A percentile compares a stretch with the other conserved stretches of the same genome.
These are phyloP conservation scores for Hyparrhenia diplandra DNA, from an alignment of 176 grass and related monocot species.

Conservation along the genomic window DNA sequence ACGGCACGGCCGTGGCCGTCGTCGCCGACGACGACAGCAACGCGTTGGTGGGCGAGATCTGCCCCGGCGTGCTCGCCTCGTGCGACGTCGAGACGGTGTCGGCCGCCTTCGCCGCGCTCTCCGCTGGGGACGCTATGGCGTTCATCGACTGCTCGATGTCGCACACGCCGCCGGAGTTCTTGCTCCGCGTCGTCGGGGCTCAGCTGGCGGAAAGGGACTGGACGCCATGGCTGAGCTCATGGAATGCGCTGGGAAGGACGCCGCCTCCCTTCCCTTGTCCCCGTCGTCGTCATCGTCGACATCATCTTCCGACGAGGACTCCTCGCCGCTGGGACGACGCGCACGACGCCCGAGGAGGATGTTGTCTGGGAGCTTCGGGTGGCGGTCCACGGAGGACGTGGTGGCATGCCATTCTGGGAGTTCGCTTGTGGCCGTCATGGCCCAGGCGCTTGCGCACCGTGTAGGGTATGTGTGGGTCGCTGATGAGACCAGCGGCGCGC, in stretches of 20 bases:
- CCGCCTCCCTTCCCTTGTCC: not conserved
- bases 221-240: constrained; percentile 44
- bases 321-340: not conserved
- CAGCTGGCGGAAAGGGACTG: constrained; percentile 35
- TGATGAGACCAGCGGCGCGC: constrained; percentile 44
- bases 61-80: constrained; percentile 37
- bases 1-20: constrained; percentile 60
- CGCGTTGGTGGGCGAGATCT: constrained; percentile 62
- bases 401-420: constrained; percentile 65
- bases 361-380: constrained; percentile 37
- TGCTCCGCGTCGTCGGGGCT: constrained; percentile 31
- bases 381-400: constrained; percentile 47
- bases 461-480: constrained; percentile 82
- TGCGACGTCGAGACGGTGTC: constrained; percentile 31
- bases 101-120: constrained; percentile 50
- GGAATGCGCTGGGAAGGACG: constrained; percentile 18
- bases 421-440: constrained; percentile 83
- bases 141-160: constrained; percentile 44
- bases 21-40: constrained; percentile 21
- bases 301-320: constrained; percentile 59
- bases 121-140: constrained; percentile 40
- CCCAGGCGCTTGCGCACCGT: constrained; percentile 74
- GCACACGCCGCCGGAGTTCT: constrained; percentile 35
- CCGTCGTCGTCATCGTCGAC: constrained; percentile 6
- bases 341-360: not conserved